Conservation (phyloP, 1,139 yeast genomes). For the Kodamaea anthophila region DNA sequence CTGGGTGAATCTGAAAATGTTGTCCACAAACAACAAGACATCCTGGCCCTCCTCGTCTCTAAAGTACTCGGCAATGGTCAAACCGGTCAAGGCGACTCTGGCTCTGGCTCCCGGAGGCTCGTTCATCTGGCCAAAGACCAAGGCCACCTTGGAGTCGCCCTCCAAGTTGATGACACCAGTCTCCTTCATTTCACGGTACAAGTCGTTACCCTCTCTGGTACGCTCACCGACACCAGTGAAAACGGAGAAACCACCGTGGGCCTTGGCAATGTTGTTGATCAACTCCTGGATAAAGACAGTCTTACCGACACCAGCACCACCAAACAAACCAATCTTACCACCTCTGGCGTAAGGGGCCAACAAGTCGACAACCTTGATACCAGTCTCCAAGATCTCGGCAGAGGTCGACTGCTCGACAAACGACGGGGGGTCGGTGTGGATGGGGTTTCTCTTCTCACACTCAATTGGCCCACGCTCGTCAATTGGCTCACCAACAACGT, state of each 20-base stretch:
- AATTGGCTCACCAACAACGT: constrained; percentile 99
- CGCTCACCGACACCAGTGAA: constrained; percentile 99
- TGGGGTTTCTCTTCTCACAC: constrained; percentile 89
- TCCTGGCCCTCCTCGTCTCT: constrained; percentile 99
- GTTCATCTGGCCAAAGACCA: constrained; percentile 99
- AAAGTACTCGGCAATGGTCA: constrained; percentile 99
- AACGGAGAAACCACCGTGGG: constrained; percentile 99
- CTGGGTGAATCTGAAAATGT: constrained; percentile 99
- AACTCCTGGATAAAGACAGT: constrained; percentile 99
- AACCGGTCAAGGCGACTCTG: constrained; percentile 99
- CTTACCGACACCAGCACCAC: constrained; percentile 99
- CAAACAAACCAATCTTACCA: constrained; percentile 99
- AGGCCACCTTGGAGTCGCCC: constrained; percentile 99
- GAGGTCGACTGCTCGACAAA: constrained; percentile 95
- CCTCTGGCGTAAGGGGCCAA: constrained; percentile 99
- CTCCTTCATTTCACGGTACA: constrained; percentile 99
- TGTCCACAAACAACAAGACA: constrained; percentile 98
- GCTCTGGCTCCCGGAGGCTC: constrained; percentile 99
- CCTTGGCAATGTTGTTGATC: constrained; percentile 99
- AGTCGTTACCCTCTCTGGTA: constrained; percentile 99
- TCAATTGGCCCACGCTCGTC: constrained; percentile 99
- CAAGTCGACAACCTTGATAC: constrained; percentile 99
- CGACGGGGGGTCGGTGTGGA: constrained; percentile 95
- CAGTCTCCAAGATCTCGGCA: constrained; percentile 98
- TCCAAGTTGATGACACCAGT: constrained; percentile 99